Evolutionary conservation across 1,139 yeast genomes (phyloP), one percentile per base, ranked within the genome.

Genomic region (Kodamaea ohmeri): DNA sequence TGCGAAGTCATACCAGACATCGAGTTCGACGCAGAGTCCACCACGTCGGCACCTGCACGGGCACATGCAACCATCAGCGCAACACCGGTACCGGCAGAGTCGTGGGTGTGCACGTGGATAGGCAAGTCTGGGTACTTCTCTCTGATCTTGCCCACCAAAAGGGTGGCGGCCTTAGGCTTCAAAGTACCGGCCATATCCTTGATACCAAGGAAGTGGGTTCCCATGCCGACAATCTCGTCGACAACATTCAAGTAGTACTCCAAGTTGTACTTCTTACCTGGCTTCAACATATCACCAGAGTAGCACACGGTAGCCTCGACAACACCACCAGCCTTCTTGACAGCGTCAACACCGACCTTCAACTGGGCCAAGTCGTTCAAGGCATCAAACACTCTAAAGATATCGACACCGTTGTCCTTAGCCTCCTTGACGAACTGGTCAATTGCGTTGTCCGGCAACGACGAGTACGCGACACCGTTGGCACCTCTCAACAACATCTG

Each of bases 171-270:
- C 46, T 79, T 75, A 44, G 99, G 98, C 68, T 92, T 90, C 71
- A 92, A 67, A 44, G 97, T 90, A 70, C 99, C 99, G 38, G 99
- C 99, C 99, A 92, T 92, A 69, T 92, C 99, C 69, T 92, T 92
- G 60, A 92, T 92, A 66, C 97, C 98, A 55, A 92, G 75, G 58
- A 92, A 79, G 64, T 92, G 98, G 35, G 97, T 92, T 53, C 99
- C 99, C 88, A 90, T 83, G 46, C 68, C 72, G 48, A 92, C 97
- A 57, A 92, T 81, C 58, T 83, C 71, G 52, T 84, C 95, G 47
- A 85, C 92, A 45, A 90, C 81, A 15, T 72, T 72, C 58, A 92
- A 60, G 71, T 92, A 92, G 73, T 92, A 92, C 35, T 81, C 87
- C 62, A 94, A 76, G 70, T 89, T 89, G 73, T 94, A 92, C 72